Conservation (phyloP, 345 rosid genomes). For the Syzygium aromaticum region DNA sequence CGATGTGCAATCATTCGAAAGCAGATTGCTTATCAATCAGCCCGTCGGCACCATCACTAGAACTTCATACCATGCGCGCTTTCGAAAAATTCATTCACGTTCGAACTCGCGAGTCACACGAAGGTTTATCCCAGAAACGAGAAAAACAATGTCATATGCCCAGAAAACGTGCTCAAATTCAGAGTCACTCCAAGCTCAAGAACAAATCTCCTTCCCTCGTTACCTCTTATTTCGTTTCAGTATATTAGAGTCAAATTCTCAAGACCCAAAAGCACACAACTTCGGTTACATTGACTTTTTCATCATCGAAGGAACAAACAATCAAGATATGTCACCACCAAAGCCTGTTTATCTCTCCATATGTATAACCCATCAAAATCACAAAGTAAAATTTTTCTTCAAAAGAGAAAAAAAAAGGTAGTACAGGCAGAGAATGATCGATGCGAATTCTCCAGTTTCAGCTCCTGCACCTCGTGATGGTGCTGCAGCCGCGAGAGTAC, state of each 20-base stretch:
- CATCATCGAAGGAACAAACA: background rate
- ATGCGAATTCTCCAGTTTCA: conserved; percentile 3
- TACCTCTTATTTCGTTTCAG: background rate
- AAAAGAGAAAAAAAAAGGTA: background rate
- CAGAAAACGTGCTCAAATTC: background rate
- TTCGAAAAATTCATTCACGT: background rate
- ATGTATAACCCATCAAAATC: background rate
- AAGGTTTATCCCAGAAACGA: background rate
- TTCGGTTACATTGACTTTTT: background rate
- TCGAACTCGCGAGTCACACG: background rate
- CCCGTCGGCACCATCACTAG: accelerated
- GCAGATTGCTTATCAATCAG: background rate
- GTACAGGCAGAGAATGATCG: background rate
- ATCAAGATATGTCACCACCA: background rate
- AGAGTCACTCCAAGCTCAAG: background rate
- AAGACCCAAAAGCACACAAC: background rate
- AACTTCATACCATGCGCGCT: background rate
- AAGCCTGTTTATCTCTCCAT: too few relatives aligned
- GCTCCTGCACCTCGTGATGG: conserved; percentile 78
- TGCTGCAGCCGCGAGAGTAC: conserved; percentile 79
- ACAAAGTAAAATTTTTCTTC: background rate
- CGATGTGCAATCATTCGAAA: background rate
- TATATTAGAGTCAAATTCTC: background rate
- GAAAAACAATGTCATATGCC: background rate
- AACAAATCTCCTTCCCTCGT: background rate